Conservation (phyloP, 108 stramenopile species). For the Skeletonema menzelii region DNA sequence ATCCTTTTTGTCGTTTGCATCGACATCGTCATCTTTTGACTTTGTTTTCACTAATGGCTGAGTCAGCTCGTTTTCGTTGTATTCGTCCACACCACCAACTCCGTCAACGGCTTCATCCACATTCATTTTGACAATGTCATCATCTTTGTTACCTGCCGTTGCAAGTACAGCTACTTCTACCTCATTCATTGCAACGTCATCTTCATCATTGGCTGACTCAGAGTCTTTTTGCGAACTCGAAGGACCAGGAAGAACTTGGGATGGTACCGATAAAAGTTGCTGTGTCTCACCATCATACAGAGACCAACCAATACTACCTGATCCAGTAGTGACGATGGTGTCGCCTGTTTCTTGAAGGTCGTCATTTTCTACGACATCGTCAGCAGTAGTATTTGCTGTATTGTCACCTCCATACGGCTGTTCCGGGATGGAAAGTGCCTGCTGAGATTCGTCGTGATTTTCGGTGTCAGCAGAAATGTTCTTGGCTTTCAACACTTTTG, state of each 20-base stretch:
- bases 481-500: background rate
- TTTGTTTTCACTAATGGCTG: slow-evolving; percentile 2
- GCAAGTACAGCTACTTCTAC: background rate
- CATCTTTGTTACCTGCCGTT: background rate
- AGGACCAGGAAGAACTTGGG: background rate
- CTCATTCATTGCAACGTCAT: background rate
- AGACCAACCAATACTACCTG: slow-evolving; percentile 16
- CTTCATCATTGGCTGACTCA: background rate
- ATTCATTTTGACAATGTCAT: background rate
- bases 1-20: background rate
- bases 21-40: background rate
- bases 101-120: background rate
- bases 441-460: background rate
- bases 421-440: background rate
- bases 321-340: slow-evolving; percentile 9
- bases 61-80: background rate
- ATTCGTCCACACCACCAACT: background rate
- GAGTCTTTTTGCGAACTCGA: background rate
- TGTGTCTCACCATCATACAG: slow-evolving; percentile 41
- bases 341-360: background rate
- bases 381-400: background rate
- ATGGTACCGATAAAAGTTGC: slow-evolving; percentile 23
- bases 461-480: background rate
- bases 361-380: background rate
- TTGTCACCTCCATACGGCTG: background rate